These are phyloP conservation scores for Ammopiptanthus mongolicus DNA, from an alignment of 306 rosid genomes.

Conservation along the genomic window DNA sequence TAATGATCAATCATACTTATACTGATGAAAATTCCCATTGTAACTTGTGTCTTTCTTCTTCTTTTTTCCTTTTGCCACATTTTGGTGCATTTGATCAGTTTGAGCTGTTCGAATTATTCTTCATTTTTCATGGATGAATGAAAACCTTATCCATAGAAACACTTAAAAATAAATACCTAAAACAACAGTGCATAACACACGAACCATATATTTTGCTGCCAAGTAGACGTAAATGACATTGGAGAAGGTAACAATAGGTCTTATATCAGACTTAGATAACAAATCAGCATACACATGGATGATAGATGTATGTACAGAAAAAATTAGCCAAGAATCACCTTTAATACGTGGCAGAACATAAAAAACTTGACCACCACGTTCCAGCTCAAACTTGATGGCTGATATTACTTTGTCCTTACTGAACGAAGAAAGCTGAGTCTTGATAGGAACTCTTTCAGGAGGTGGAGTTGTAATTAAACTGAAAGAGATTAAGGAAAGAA, in stretches of 20 bases:
- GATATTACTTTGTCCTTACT: constrained; percentile 64
- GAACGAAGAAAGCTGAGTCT: constrained; percentile 78
- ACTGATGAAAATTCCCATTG: not conserved
- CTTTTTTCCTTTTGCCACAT: not conserved
- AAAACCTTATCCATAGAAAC: not conserved
- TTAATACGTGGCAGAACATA: constrained; percentile 91
- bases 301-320: constrained; percentile 9
- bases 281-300: not conserved
- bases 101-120: not conserved
- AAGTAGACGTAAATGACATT: constrained; percentile 9
- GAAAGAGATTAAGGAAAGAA: constrained; percentile 27
- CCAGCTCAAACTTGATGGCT: constrained; percentile 77
- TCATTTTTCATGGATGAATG: not conserved
- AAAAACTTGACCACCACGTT: constrained; percentile 89
- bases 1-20: not conserved
- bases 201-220: constrained; percentile 12
- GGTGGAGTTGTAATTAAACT: constrained; percentile 98
- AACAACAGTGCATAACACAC: not conserved
- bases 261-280: constrained; percentile 2
- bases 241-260: not conserved
- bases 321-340: constrained; percentile 45
- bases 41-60: not conserved
- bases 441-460: constrained; percentile 93
- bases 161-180: not conserved
- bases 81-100: not conserved